phyloP scores from a whole-genome alignment of 2,329 filamentous ascomycete species.

The Botrytis squamosa region DNA sequence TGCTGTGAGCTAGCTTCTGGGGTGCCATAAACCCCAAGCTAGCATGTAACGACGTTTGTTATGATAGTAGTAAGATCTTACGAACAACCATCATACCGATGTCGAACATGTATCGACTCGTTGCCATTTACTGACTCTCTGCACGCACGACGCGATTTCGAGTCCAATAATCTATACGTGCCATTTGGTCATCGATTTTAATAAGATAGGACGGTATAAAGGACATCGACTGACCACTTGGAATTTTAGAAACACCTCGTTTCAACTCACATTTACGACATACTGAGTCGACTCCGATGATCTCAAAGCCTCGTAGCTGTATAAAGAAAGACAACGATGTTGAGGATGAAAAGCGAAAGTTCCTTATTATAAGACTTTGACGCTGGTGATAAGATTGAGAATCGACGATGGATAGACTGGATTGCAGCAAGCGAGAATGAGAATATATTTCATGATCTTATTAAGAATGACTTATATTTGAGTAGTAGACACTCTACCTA shows the following conservation, averaged over 20 bases:
- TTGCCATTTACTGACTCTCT: neutral
- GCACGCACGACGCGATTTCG: neutral
- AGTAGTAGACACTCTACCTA: neutral
- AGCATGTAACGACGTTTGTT: neutral
- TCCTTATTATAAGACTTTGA: neutral
- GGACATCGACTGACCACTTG: neutral
- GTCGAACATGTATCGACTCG: accelerated
- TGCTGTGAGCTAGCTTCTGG: neutral
- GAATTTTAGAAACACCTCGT: accelerated
- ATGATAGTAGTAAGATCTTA: neutral
- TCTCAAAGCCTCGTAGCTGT: too few relatives aligned
- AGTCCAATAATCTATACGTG: neutral
- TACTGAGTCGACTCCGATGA: too few relatives aligned
- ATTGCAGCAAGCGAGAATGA: neutral
- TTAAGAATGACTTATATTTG: too few relatives aligned
- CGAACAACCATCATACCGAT: accelerated
- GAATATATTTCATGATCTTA: too few relatives aligned
- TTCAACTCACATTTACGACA: neutral
- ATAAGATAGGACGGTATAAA: neutral
- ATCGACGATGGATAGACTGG: neutral
- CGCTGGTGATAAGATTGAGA: accelerated
- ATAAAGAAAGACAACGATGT: neutral
- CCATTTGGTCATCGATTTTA: neutral
- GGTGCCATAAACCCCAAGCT: neutral
- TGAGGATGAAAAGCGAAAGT: neutral